Base-by-base conservation (phyloP, 2,329 filamentous ascomycete species). In the Epichloe hybrida region DNA sequence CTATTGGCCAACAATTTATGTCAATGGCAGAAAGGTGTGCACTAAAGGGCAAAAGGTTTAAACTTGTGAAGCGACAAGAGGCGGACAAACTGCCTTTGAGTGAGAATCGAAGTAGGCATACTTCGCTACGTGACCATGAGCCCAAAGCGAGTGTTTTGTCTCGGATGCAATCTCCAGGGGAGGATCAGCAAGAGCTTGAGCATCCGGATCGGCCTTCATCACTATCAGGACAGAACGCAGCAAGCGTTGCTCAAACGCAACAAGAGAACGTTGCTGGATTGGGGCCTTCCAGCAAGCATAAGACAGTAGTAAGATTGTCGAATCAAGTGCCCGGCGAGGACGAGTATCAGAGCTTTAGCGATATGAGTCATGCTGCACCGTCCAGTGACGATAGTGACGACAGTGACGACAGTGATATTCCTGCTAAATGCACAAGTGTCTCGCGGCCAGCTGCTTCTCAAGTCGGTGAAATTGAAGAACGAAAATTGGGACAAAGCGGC, bases 1-100 rank as follows among this genome's bases (percentile, higher is more conserved):
- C 47, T 21, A 15, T 52, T 34, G 56, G 59, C 44, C 59, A 58
- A 11, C 62, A 66, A 11, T 70, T 74, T 46, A 66, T 80, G 66
- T 80, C 77, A 5, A 73, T 81, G 72, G 70, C 72, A 38, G 77
- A 80, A 56, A 70, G 75, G n/a, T 73, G 79, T 69, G 74, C 71
- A 36, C 64, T 77, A 2, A 69, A 65, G 48, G 77, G 76, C 11
- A 79, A 71, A 60, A 73, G 69, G 49, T 71, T 80, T 55, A 77
- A 71, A 62, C 79, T 80, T 43, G 64, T 67, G 21, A 63, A 64
- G 50, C 65, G 66, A 13, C 70, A 62, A 52, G 49, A 56, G 6
- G 54, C 41, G 13, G 17, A 31, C 20, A 45, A 38, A 40, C 23
- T 11, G 9, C 35, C 23, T 12, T 20, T 13, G 23, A 47, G 45